phyloP scores from a whole-genome alignment of 148 eudicot genomes.

The Rheum nobile region DNA sequence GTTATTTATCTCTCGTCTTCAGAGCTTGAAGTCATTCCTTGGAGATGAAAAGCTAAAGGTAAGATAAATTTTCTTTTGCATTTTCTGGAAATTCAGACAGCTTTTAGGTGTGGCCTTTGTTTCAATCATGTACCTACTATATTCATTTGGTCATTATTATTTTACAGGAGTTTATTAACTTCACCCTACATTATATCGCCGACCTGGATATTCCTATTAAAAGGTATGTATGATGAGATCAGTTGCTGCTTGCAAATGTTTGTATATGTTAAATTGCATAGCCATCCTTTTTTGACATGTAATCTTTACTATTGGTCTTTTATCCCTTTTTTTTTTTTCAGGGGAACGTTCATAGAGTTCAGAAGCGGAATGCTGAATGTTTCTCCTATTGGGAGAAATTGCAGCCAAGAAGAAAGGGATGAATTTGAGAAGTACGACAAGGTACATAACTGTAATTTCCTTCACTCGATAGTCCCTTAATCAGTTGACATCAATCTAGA shows the following conservation, averaged over 20 bases:
- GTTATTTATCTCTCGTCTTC: constrained; percentile 11
- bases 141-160: background rate
- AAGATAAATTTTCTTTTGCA: constrained; percentile 2
- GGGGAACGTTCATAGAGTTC: constrained; percentile 96
- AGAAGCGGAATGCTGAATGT: constrained; percentile 96
- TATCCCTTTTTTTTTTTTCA: constrained; percentile 18
- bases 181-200: constrained; percentile 83
- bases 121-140: background rate
- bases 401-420: constrained; percentile 95
- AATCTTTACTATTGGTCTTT: background rate
- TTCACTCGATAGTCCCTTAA: background rate
- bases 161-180: constrained; percentile 84
- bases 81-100: background rate
- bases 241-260: background rate
- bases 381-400: constrained; percentile 94
- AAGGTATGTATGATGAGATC: constrained; percentile 32
- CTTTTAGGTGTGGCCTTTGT: background rate
- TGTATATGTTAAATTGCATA: background rate
- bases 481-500: background rate
- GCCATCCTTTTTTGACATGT: background rate
- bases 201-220: constrained; percentile 93
- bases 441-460: constrained; percentile 27
- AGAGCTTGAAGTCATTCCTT: constrained; percentile 76
- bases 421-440: constrained; percentile 94
- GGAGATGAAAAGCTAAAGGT: constrained; percentile 95